Evolutionary conservation across 805 yeast species (phyloP), one percentile per base, ranked within the genome.

Genomic region (Candida vaughaniae): DNA sequence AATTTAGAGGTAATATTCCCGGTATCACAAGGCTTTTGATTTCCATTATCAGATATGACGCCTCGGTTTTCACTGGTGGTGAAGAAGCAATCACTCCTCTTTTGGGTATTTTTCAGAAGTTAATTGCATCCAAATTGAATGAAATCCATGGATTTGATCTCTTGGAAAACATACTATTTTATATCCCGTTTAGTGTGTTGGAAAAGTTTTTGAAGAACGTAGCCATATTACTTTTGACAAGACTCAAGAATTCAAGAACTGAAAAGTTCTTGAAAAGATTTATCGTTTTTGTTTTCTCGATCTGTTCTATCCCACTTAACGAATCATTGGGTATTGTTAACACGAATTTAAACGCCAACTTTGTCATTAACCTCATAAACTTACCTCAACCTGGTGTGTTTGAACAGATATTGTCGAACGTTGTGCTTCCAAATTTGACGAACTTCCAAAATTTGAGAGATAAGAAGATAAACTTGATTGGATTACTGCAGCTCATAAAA

Each of bases 91-190:
- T 88, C 28, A 76, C 85, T 23, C 95, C 97, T 3, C 75, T 93
- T 20, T 67, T 93, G 27, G 99, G 99, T 26, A 95, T 93, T n/a
- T 95, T 87, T 70, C 99, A 95, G 64, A 88, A 90, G 58, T 69
- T 93, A 47, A 78, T 93, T 35, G 80, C 96, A 1, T 87, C 97
- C 0, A 85, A 83, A 47, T 73, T 79, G 11, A 83, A 88, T 51
- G 98, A 93, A 51, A 63, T 64, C 25, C 74, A 78, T 51, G 98
- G 97, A 2, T 84, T 93, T 59, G 98, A 93, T 39, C 65, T 93
- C 29, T 62, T 93, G 30, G 90, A 85, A 55, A 65, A 73, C 3
- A 80, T 93, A 33, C 58, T 91, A 29, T 52, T 77, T 29, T 61
- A 71, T 41, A 62, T 88, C 30, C 80, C 86, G 5, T 49, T 78